phyloP scores from a whole-genome alignment of 805 yeast species.

The Kazachstania viticola region DNA sequence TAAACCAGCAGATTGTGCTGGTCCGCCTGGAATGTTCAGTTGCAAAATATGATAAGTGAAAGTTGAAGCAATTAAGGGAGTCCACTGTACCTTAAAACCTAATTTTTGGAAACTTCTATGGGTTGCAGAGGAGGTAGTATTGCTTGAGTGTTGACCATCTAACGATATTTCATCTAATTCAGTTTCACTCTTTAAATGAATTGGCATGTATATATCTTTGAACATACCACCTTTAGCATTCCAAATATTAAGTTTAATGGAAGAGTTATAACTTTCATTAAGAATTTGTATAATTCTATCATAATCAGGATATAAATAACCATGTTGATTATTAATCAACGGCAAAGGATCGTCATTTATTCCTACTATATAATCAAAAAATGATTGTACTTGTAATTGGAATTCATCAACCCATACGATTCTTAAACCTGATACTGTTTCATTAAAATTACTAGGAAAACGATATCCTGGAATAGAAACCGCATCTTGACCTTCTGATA shows the following conservation, averaged over 20 bases:
- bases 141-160: slow-evolving; percentile 10
- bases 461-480: background rate
- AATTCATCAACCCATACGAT: slow-evolving; percentile 41
- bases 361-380: slow-evolving; percentile 81
- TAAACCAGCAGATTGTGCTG: slow-evolving; percentile 75
- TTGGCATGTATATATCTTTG: slow-evolving; percentile 29
- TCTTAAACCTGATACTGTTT: slow-evolving; percentile 40
- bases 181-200: slow-evolving; percentile 22
- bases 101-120: slow-evolving; percentile 33
- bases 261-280: slow-evolving; percentile 5
- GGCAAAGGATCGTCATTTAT: slow-evolving; percentile 59
- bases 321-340: slow-evolving; percentile 25
- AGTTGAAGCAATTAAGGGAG: slow-evolving; percentile 63
- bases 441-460: slow-evolving; percentile 9
- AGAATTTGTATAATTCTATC: slow-evolving; percentile 24
- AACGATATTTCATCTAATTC: slow-evolving; percentile 20
- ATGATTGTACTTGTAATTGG: slow-evolving; percentile 56
- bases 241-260: slow-evolving; percentile 57
- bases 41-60: slow-evolving; percentile 79
- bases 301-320: slow-evolving; percentile 32
- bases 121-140: slow-evolving; percentile 11
- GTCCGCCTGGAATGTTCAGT: slow-evolving; percentile 56
- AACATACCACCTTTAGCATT: slow-evolving; percentile 71
- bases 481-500: background rate
- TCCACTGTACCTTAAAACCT: slow-evolving; percentile 66